A percentile compares a stretch with the other conserved stretches of the same genome.
These are phyloP conservation scores for Pseudopithomyces chartarum DNA, from an alignment of 2,329 filamentous ascomycete genomes.

Conservation along the genomic window DNA sequence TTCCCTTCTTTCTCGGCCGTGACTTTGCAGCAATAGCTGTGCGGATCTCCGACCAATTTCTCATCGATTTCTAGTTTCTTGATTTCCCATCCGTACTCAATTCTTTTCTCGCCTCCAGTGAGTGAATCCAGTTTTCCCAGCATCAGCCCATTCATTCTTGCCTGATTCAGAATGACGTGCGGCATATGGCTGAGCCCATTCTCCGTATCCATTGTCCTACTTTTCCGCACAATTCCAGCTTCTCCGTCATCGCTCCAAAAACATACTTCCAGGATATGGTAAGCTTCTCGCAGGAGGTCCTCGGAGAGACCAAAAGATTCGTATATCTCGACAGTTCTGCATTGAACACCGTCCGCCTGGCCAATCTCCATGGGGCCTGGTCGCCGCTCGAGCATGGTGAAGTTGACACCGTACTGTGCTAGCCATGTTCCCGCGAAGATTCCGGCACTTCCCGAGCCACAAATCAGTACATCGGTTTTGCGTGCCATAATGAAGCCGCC, in stretches of 20 bases:
- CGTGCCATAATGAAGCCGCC: not conserved
- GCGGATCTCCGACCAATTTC: constrained; percentile 34
- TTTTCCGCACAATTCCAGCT: constrained; percentile 48
- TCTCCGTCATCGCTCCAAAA: constrained; percentile 45
- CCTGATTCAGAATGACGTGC: constrained; percentile 73
- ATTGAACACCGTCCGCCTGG: constrained; percentile 69
- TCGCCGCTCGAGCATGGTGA: constrained; percentile 63
- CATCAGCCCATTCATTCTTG: constrained; percentile 67
- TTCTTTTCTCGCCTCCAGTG: constrained; percentile 43
- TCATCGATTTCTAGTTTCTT: constrained; percentile 57
- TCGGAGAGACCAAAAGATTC: constrained; percentile 72
- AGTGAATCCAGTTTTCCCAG: constrained; percentile 56
- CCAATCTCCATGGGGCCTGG: constrained; percentile 60
- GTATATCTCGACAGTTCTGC: constrained; percentile 73
- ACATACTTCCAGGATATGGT: constrained; percentile 68
- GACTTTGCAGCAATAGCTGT: constrained; percentile 39
- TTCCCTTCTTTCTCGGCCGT: constrained; percentile 36
- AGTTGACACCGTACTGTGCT: constrained; percentile 60
- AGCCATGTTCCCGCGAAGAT: constrained; percentile 67
- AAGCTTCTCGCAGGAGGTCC: constrained; percentile 66
- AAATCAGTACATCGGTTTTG: constrained; percentile 62
- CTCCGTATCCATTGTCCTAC: constrained; percentile 60
- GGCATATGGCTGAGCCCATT: constrained; percentile 66
- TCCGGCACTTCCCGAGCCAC: constrained; percentile 66
- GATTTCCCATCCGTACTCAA: constrained; percentile 63